phyloP scores from a whole-genome alignment of 2,329 filamentous ascomycete genomes.

The Exophiala mesophila region DNA sequence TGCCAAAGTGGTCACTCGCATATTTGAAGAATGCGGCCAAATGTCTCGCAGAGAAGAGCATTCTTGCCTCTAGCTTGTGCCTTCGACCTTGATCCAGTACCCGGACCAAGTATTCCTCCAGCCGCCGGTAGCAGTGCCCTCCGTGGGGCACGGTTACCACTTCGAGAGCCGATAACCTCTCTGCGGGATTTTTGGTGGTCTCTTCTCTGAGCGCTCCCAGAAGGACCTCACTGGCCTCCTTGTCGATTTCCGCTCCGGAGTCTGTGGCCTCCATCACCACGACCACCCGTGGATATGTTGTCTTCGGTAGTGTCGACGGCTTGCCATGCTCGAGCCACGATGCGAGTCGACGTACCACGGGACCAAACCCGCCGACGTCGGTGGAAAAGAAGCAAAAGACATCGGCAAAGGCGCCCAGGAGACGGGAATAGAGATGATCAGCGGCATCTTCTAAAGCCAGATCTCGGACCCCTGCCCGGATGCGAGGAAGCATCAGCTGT shows the following conservation, averaged over 20 bases:
- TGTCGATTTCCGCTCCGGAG: slow-evolving; percentile 17
- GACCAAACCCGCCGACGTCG: slow-evolving; percentile 26
- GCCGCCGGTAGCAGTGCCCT: slow-evolving; percentile 17
- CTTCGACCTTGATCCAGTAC: slow-evolving; percentile 22
- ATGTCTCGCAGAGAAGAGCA: slow-evolving; percentile 26
- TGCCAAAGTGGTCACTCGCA: slow-evolving; percentile 20
- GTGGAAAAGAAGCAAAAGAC: slow-evolving; percentile 30
- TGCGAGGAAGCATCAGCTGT: slow-evolving; percentile 12
- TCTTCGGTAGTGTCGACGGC: slow-evolving; percentile 20
- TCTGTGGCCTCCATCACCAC: slow-evolving; percentile 26
- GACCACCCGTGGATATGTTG: slow-evolving; percentile 24
- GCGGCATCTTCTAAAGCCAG: slow-evolving; percentile 6
- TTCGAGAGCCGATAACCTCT: slow-evolving; percentile 25
- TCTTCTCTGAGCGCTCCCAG: slow-evolving; percentile 26
- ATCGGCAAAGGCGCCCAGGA: slow-evolving; percentile 27
- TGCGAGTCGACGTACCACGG: slow-evolving; percentile 23
- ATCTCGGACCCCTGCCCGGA: slow-evolving; percentile 1
- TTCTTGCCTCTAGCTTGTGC: slow-evolving; percentile 13
- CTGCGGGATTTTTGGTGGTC: slow-evolving; percentile 21
- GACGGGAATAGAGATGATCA: slow-evolving; percentile 23
- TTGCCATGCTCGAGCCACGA: slow-evolving; percentile 21
- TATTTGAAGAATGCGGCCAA: slow-evolving; percentile 24
- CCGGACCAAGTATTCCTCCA: slow-evolving; percentile 26
- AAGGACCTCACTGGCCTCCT: slow-evolving; percentile 26
- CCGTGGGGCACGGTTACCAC: slow-evolving; percentile 25